These are phyloP conservation scores for Aspergillus fumigatiaffinis DNA, from an alignment of 2,329 filamentous ascomycete genomes.

Conservation along the genomic window DNA sequence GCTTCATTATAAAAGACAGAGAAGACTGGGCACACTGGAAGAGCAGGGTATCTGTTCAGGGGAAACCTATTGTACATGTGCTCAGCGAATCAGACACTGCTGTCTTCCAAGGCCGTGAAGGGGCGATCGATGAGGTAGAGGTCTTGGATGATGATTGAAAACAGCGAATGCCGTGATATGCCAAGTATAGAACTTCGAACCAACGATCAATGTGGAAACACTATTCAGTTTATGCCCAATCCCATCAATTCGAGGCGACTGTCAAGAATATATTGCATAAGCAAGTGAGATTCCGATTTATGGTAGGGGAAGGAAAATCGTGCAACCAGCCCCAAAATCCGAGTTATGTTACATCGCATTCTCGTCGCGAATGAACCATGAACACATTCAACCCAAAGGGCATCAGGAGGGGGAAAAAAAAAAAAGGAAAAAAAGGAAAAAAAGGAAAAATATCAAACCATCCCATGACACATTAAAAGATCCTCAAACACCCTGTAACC, in stretches of 20 bases:
- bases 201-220: not conserved
- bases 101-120: constrained; percentile 57
- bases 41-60: constrained; percentile 67
- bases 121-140: constrained; percentile 85
- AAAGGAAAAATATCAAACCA: constrained; percentile 38
- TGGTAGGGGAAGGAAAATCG: constrained; percentile 28
- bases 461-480: constrained; percentile 49
- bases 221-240: not conserved
- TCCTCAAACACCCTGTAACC: constrained; percentile 44
- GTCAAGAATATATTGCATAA: not conserved
- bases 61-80: constrained; percentile 82
- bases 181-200: not conserved
- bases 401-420: constrained; percentile 17
- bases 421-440: constrained; percentile 16
- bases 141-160: constrained; percentile 65
- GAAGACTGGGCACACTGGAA: constrained; percentile 84
- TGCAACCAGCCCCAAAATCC: constrained; percentile 33
- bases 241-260: not conserved
- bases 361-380: constrained; percentile 42
- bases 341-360: constrained; percentile 46
- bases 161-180: not conserved
- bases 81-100: constrained; percentile 61
- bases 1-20: constrained; percentile 78
- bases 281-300: constrained; percentile 35
- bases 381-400: constrained; percentile 37